These are phyloP conservation scores for Phellopilus nigrolimitatus DNA, from an alignment of 1,284 basidiomycete genomes.

Conservation along the genomic window DNA sequence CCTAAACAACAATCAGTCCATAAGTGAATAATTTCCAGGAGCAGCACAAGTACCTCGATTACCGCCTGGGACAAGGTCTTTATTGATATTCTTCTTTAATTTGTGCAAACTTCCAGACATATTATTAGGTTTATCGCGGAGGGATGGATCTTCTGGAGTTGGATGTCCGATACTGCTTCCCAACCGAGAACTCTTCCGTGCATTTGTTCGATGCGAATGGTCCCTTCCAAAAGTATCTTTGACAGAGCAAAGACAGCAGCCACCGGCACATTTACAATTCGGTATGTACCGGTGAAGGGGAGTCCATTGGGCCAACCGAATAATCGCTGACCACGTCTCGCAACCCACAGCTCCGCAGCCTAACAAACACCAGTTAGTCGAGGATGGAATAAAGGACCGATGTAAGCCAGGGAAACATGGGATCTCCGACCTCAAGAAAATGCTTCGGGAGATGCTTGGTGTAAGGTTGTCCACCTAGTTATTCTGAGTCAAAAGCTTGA, in stretches of 20 bases:
- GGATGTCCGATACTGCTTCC: no score
- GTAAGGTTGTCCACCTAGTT: not conserved
- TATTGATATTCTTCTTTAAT: not conserved
- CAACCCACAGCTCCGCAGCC: not conserved
- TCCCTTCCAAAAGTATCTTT: slow-evolving; percentile 1
- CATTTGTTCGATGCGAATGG: slow-evolving; percentile 3
- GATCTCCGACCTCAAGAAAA: not conserved
- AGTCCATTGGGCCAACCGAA: slow-evolving; percentile 1
- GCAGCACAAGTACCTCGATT: not conserved
- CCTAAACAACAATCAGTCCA: not conserved
- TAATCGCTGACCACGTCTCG: not conserved
- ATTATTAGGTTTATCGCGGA: not conserved
- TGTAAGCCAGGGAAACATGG: not conserved
- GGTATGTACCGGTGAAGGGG: no score
- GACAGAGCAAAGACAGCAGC: not conserved
- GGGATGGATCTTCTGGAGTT: not conserved
- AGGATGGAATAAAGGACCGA: not conserved
- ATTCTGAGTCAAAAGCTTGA: not conserved
- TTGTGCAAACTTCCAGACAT: no score
- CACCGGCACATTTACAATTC: not conserved
- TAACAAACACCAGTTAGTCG: not conserved
- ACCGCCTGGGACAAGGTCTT: not conserved
- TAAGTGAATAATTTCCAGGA: not conserved
- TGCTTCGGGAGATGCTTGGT: not conserved
- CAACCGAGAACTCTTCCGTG: not conserved